phyloP scores from a whole-genome alignment of 352 stramenopile genomes.

The Phytopythium montanum region DNA sequence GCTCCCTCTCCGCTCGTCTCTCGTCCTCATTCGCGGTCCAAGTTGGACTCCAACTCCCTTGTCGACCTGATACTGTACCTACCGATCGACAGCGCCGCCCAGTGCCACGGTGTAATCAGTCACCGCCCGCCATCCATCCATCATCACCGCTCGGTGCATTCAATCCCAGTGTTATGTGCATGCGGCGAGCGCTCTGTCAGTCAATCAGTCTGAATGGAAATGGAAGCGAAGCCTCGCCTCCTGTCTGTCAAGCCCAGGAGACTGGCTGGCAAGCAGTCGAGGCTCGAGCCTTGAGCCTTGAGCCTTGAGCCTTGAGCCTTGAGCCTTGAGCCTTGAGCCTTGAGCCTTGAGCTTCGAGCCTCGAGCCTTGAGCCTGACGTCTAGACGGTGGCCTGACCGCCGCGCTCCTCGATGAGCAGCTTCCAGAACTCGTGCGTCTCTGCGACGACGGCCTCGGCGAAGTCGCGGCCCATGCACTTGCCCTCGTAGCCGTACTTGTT shows the following conservation, averaged over 20 bases:
- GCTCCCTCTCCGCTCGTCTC: neutral
- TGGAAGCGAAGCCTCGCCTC: too few species aligned
- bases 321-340: too few species aligned
- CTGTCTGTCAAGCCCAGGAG: too few species aligned
- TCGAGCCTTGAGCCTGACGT: too few species aligned
- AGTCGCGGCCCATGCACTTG: slow-evolving; percentile 91
- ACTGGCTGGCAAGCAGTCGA: too few species aligned
- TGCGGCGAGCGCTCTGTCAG: neutral
- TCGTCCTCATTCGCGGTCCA: neutral
- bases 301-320: too few species aligned
- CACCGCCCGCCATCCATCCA: too few species aligned
- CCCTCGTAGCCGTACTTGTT: slow-evolving; percentile 99
- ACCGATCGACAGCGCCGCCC: neutral
- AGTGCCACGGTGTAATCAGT: slow-evolving; percentile 4
- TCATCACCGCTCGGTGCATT: neutral
- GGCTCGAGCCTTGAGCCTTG: too few species aligned
- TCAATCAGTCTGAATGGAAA: neutral
- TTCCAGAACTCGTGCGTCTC: slow-evolving; percentile 91
- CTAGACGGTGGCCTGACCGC: slow-evolving; percentile 78
- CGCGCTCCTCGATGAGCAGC: slow-evolving; percentile 83
- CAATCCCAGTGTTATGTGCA: neutral
- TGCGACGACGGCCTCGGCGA: slow-evolving; percentile 81
- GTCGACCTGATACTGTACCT: neutral
- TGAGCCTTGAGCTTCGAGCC: too few species aligned
- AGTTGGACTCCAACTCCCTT: neutral